Conservation (phyloP, 768 basidiomycete species). For the Kockovaella imperatae region DNA sequence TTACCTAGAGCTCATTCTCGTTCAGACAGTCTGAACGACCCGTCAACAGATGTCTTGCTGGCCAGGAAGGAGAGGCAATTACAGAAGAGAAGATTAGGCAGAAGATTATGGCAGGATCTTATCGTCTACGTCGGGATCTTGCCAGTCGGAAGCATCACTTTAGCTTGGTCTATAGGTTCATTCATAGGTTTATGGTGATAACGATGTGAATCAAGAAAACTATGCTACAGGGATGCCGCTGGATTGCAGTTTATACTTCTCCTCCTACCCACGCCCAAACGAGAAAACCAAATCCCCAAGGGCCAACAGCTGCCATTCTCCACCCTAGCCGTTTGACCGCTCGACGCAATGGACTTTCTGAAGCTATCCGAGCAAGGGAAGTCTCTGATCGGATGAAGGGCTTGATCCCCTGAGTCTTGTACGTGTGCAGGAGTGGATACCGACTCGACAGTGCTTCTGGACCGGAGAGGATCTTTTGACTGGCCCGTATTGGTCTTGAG, state of each 20-base stretch:
- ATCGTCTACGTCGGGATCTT: slow-evolving; percentile 67
- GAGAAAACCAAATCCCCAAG: slow-evolving; percentile 41
- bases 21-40: slow-evolving; percentile 45
- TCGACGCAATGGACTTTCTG: slow-evolving; percentile 3
- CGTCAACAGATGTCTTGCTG: slow-evolving; percentile 51
- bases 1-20: slow-evolving; percentile 22
- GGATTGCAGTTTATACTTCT: slow-evolving; percentile 21
- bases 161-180: slow-evolving; percentile 56
- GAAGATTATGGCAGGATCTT: slow-evolving; percentile 74
- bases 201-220: neutral
- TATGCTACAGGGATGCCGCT: neutral
- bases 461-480: slow-evolving; percentile 24
- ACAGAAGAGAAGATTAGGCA: slow-evolving; percentile 63
- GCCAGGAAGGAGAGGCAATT: slow-evolving; percentile 77
- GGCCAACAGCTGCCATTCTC: slow-evolving; percentile 39
- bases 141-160: slow-evolving; percentile 54
- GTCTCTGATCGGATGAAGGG: slow-evolving; percentile 26
- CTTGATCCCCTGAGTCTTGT: slow-evolving; percentile 20
- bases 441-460: neutral
- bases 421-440: slow-evolving; percentile 17
- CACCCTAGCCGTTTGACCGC: slow-evolving; percentile 30
- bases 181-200: slow-evolving; percentile 53
- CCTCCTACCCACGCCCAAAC: slow-evolving; percentile 43
- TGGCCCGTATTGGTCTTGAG: slow-evolving; percentile 33
- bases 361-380: slow-evolving; percentile 3